Evolutionary conservation across 164 flowering plant species (phyloP), one percentile per base, ranked within the genome.

Genomic region (Berberis thunbergii): DNA sequence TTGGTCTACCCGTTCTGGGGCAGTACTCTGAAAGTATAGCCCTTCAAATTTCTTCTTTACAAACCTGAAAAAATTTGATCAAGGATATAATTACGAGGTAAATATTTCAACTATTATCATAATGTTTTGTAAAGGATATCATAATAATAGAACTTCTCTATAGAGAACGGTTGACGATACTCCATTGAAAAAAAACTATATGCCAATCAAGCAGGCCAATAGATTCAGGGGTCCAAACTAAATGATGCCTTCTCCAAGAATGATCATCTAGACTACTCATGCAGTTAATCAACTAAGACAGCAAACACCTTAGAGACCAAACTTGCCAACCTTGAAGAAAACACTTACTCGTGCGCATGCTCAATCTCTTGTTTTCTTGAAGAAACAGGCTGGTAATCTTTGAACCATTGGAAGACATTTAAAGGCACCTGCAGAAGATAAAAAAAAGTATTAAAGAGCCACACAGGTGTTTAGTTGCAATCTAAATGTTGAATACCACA

Each of bases 11-110:
- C 84, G 80, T 58, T 87, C 88, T 6, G 90, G 96, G 3, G 88
- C 73, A 1, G 94, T 91, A 80, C 87, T 83, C 65, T 95, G 96
- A 69, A 84, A 91, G 73, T 95, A 95, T 57, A 88, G 72, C 77
- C 89, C 97, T 77, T 95, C 99, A 49, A 95, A 95, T 78, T 91
- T 95, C 77, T 95, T 95, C 84, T 95, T 95, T 73, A 95, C 96
- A 69, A 85, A 95, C 80, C 99, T 91, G 84, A n/a, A n/a, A n/a
- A n/a, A 26, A 26, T 26, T 26, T 26, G n/a, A 4, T 39, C 58
- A 49, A 52, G n/a, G 11, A 52, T 11, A 10, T 6, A 4, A 52
- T 26, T 26, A 26, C 26, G 26, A 26, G 26, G 26, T 26, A 26
- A 26, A 26, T 26, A 26, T 26, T 26, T 26, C 26, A 26, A 26